These are phyloP conservation scores for Erysiphe pulchra DNA, from an alignment of 2,329 filamentous ascomycete species.

Conservation along the genomic window DNA sequence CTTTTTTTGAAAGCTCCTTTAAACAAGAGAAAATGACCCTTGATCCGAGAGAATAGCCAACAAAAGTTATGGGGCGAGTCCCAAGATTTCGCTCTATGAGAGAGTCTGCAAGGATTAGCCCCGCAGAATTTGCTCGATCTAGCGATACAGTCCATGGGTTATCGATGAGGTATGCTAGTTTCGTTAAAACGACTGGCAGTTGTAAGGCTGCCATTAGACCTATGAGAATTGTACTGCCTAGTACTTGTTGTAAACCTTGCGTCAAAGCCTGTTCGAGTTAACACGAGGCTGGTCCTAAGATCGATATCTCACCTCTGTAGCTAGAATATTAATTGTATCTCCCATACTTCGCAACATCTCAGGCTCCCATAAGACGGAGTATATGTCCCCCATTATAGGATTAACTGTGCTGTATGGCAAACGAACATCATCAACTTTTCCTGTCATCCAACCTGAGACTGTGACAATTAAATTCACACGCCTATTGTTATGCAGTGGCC, in stretches of 20 bases:
- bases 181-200: constrained; percentile 76
- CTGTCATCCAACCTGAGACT: constrained; percentile 93
- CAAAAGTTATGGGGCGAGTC: constrained; percentile 70
- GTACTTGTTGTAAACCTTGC: constrained; percentile 81
- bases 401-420: constrained; percentile 91
- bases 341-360: constrained; percentile 97
- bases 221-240: constrained; percentile 71
- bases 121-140: constrained; percentile 66
- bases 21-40: constrained; percentile 83
- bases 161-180: constrained; percentile 87
- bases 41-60: constrained; percentile 82
- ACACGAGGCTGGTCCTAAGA: constrained; percentile 1
- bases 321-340: constrained; percentile 93
- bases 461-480: constrained; percentile 87
- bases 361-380: constrained; percentile 91
- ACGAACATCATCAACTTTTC: constrained; percentile 88
- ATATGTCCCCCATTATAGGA: constrained; percentile 93
- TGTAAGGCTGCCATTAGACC: constrained; percentile 81
- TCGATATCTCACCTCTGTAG: constrained; percentile 49
- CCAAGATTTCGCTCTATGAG: constrained; percentile 79
- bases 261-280: constrained; percentile 50
- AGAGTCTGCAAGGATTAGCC: constrained; percentile 82
- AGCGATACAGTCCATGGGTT: constrained; percentile 97
- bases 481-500: constrained; percentile 94
- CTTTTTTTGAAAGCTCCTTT: constrained; percentile 60